A percentile compares a stretch with the other conserved stretches of the same genome.
These are phyloP conservation scores for Psidium friedrichsthalianum DNA, from an alignment of 345 rosid genomes.

Conservation along the genomic window DNA sequence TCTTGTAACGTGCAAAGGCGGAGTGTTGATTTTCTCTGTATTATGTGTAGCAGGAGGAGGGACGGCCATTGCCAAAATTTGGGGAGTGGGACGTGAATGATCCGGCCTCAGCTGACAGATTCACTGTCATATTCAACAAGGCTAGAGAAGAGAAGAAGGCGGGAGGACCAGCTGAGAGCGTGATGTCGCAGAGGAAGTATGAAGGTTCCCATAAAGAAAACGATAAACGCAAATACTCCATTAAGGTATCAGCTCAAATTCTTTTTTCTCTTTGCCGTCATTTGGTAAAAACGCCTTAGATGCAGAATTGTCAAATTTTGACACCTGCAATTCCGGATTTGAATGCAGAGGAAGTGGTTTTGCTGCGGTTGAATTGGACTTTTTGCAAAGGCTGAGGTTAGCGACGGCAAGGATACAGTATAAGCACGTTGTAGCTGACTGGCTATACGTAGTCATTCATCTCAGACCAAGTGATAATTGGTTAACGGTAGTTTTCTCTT, in stretches of 20 bases:
- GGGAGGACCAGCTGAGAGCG: not conserved
- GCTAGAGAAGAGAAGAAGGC: slow-evolving; percentile 11
- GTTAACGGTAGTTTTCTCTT: not conserved
- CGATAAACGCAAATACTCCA: not conserved
- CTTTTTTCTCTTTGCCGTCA: not conserved
- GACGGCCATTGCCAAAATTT: slow-evolving; percentile 7
- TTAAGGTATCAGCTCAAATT: not conserved
- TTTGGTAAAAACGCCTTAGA: not conserved
- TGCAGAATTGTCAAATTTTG: not conserved
- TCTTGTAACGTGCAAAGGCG: not conserved
- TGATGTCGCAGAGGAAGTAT: not conserved
- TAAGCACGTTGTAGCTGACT: not conserved
- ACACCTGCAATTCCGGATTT: not conserved
- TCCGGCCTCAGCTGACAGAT: slow-evolving; percentile 7
- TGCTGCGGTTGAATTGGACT: slow-evolving; percentile 3
- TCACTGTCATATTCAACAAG: slow-evolving; percentile 6
- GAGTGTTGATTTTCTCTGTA: not conserved
- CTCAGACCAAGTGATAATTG: not conserved
- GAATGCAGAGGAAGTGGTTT: slow-evolving; percentile 11
- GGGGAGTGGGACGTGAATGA: slow-evolving; percentile 18
- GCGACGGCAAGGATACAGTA: not conserved
- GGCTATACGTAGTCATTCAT: not conserved
- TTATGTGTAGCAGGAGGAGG: not conserved
- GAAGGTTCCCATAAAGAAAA: not conserved
- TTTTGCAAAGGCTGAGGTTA: not conserved